Conservation (phyloP, 2,329 filamentous ascomycete genomes). For the Talaromyces amestolkiae region DNA sequence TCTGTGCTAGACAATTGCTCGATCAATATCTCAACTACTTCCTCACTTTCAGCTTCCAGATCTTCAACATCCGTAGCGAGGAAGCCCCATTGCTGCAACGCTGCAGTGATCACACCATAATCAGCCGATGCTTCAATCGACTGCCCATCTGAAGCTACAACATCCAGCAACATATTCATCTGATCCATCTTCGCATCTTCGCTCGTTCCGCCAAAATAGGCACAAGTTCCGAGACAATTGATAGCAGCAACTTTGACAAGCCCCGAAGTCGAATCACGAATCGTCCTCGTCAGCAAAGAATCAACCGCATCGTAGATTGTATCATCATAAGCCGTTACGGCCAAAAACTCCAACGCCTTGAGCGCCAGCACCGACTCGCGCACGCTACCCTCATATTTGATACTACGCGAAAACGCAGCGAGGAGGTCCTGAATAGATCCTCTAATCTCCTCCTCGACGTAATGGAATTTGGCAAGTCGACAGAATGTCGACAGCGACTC, state of each 20-base stretch:
- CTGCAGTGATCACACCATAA: conserved; percentile 67
- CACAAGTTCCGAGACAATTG: conserved; percentile 68
- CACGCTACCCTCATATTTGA: conserved; percentile 66
- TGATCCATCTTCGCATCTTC: conserved; percentile 66
- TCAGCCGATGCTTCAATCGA: conserved; percentile 70
- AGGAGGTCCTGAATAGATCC: conserved; percentile 60
- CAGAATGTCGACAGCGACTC: conserved; percentile 61
- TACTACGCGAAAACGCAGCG: conserved; percentile 64
- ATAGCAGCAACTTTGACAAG: conserved; percentile 68
- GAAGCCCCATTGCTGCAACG: conserved; percentile 75
- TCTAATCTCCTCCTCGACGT: conserved; percentile 62
- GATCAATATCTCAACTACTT: conserved; percentile 74
- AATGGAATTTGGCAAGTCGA: conserved; percentile 66
- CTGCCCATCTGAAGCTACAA: conserved; percentile 75
- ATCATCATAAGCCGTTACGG: conserved; percentile 65
- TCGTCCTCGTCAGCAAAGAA: conserved; percentile 58
- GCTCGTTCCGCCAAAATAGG: conserved; percentile 72
- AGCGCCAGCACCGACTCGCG: conserved; percentile 69
- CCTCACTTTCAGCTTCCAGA: conserved; percentile 66
- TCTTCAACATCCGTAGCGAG: conserved; percentile 76
- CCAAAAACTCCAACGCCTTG: conserved; percentile 68
- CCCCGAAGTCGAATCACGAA: conserved; percentile 65
- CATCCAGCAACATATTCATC: conserved; percentile 73
- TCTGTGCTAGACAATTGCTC: conserved; percentile 80
- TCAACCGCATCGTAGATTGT: conserved; percentile 64